Percentiles rank a stretch among this genome's conserved stretches.
These are phyloP conservation scores for Grosmannia clavigera DNA, from an alignment of 2,329 filamentous ascomycete genomes.

Conservation along the genomic window DNA sequence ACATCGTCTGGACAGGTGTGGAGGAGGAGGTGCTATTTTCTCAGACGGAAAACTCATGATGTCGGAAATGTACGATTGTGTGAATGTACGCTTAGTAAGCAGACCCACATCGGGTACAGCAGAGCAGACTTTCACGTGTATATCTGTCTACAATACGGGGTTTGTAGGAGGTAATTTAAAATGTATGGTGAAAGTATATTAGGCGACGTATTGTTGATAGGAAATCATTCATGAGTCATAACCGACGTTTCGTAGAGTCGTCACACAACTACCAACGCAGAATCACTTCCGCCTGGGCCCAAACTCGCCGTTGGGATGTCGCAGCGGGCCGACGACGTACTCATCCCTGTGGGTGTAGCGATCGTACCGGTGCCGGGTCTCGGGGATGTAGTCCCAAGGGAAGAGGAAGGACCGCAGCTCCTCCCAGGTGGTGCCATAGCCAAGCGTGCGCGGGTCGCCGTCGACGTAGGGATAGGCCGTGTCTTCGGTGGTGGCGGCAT, in stretches of 20 bases:
- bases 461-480: constrained; percentile 6
- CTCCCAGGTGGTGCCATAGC: constrained; percentile 11
- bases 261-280: neutral
- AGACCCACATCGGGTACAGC: neutral
- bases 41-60: neutral
- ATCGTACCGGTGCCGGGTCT: constrained; percentile 8
- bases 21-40: neutral
- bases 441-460: constrained; percentile 10
- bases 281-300: neutral
- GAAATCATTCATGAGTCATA: too few species aligned
- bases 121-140: too few species aligned
- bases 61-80: neutral
- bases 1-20: neutral
- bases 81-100: neutral
- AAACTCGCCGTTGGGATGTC: neutral
- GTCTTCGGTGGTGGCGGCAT: neutral
- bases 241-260: neutral
- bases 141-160: too few species aligned
- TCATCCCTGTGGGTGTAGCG: constrained; percentile 12
- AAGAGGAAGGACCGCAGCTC: constrained; percentile 12
- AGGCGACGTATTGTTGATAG: too few species aligned
- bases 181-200: too few species aligned
- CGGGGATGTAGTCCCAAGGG: constrained; percentile 11
- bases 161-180: too few species aligned
- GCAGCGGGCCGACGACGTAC: constrained; percentile 8